Evolutionary conservation across 2,329 filamentous ascomycete species (phyloP).

Genomic region (Exophiala lecanii-corni): DNA sequence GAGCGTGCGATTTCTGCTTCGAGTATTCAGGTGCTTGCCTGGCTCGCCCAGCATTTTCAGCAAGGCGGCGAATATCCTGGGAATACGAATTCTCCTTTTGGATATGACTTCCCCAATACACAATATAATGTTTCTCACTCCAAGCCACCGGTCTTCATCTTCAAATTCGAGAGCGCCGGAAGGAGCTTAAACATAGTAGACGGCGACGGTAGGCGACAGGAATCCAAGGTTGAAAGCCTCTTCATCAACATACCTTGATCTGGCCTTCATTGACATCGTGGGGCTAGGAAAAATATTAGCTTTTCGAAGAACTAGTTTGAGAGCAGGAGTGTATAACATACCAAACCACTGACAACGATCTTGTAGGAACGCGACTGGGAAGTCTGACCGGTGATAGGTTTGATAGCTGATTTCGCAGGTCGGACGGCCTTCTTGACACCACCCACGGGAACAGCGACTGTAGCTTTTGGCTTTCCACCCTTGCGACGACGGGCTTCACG

Average conservation of each 20-base stretch:
- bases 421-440: conserved; percentile 77
- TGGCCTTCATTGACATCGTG: conserved; percentile 92
- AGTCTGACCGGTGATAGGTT: conserved; percentile 58
- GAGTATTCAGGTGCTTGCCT: conserved; percentile 10
- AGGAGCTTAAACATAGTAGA: conserved; percentile 23
- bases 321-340: conserved; percentile 50
- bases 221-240: conserved; percentile 66
- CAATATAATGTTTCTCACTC: conserved; percentile 10
- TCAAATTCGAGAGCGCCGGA: conserved; percentile 23
- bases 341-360: conserved; percentile 97
- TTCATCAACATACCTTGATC: conserved; percentile 99
- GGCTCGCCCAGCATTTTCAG: conserved; percentile 20
- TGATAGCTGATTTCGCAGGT: conserved; percentile 38
- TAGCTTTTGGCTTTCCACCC: conserved; percentile 30
- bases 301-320: background rate
- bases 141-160: conserved; percentile 6
- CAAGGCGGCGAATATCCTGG: conserved; percentile 6
- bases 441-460: conserved; percentile 64
- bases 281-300: conserved; percentile 62
- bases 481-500: conserved; percentile 46
- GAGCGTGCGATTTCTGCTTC: background rate
- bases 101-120: conserved; percentile 15
- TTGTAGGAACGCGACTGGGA: conserved; percentile 73
- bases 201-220: conserved; percentile 57
- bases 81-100: conserved; percentile 5